Evolutionary conservation across 768 basidiomycete species (phyloP).

Genomic region (Amanita phalloides): DNA sequence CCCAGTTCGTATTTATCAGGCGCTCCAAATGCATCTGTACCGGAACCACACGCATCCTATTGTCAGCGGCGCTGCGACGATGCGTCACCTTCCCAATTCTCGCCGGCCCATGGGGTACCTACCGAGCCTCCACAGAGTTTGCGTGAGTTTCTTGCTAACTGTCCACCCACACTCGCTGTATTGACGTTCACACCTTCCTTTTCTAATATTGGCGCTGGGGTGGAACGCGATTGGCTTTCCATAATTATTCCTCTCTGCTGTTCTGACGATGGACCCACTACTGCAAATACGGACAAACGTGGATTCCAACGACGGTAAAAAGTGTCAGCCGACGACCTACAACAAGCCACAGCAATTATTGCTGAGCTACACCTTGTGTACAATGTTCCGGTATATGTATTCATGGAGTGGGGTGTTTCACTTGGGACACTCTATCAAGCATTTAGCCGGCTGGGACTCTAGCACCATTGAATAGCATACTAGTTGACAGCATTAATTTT

Average conservation of each 20-base stretch:
- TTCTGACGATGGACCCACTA: not conserved
- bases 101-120: too few species aligned
- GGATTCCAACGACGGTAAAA: not conserved
- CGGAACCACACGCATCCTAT: not conserved
- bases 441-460: not conserved
- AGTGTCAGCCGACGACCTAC: slow-evolving; percentile 2
- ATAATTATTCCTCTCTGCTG: not conserved
- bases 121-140: too few species aligned
- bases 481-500: too few species aligned
- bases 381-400: not conserved
- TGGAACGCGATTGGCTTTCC: too few species aligned
- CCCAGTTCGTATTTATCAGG: too few species aligned
- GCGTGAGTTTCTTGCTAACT: too few species aligned
- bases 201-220: too few species aligned
- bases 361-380: not conserved
- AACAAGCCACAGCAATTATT: not conserved
- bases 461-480: not conserved
- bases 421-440: slow-evolving; percentile 4
- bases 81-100: not conserved
- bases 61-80: not conserved
- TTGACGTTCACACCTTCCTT: too few species aligned
- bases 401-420: slow-evolving; percentile 2
- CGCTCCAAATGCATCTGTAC: not conserved
- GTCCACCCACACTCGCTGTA: too few species aligned
- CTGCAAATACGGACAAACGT: not conserved